Evolutionary conservation across 768 basidiomycete genomes (phyloP), one percentile per base, ranked within the genome.

Genomic region (Mycena indigotica): DNA sequence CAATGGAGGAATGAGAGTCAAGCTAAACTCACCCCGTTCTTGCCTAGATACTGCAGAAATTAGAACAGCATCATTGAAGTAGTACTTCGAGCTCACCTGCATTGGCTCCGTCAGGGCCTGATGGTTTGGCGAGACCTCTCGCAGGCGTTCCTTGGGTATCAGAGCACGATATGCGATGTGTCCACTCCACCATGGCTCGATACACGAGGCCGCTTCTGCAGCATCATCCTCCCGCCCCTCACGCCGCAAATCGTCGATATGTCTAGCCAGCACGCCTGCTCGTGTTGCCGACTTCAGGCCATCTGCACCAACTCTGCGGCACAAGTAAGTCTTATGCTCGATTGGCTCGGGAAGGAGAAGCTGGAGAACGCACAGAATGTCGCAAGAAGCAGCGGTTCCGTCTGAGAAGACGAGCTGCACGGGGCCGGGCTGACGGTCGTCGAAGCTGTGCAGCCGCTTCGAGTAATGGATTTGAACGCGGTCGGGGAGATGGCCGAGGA

Each of bases 361-460:
- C 12, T 24, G 21, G n/a, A n/a, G n/a, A n/a, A 55, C 53, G 19
- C n/a, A 55, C 60, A 91, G 80, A 12, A 89, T 66, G 66, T 90
- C 87, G 65, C 86, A 89, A 23, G 75, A 73, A 4, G 84, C 75
- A 10, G 72, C 77, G 15, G 84, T 75, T 38, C 85, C 86, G 64
- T 90, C 89, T 60, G 80, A 72, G 66, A 90, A 91, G 21, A 74
- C 64, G 55, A 91, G 71, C 25, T 70, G 75, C 60, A 86, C 76
- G 19, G 71, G 69, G 2, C 74, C 75, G 8, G 73, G 68, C 38
- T 66, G 66, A 8, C 70, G 72, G 59, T 85, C 83, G 4, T 62
- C 69, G 65, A 85, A 89, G 1, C 81, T 80, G 53, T 75, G 73
- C 24, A 90, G 76, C 16, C 84, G 84, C 67, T 87, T 90, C 15